Evolutionary conservation across 2,329 filamentous ascomycete genomes (phyloP), one percentile per base, ranked within the genome.

Genomic region (Hymenoscyphus repandus): DNA sequence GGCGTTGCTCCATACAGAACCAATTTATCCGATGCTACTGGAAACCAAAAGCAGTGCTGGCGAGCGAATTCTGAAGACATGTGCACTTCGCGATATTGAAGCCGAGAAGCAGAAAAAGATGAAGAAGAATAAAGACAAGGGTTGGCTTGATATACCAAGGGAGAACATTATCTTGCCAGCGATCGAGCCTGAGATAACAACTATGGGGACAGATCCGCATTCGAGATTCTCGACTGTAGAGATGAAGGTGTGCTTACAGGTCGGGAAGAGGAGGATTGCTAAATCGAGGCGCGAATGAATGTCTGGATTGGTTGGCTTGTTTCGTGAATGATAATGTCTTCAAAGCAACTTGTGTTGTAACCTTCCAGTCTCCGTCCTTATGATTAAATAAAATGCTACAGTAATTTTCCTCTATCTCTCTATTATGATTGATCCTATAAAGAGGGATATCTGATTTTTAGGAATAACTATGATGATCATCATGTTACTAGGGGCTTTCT

Each of bases 211-310:
- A 6, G 34, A 39, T 27, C 40, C 47, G 18, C 41, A 39, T 15
- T 36, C 31, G 6, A 50, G 48, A 11, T 46, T 39, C 20, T 7
- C 34, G 2, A 50, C 32, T 15, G 48, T 50, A n/a, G 33, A 40
- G 45, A 36, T 45, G 36, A 36, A 46, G 18, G 48, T 50, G 22
- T 50, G 48, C 41, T 15, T 45, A n/a, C 42, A 50, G 39, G 36
- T 48, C 34, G 27, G 17, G 1, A 48, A 18, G 33, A 22, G n/a
- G 17, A 40, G 45, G 37, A 48, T 48, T 36, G 15, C 17, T 18
- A 48, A 38, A 18, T 40, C 36, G 20, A 48, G 37, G 37, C 30
- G 37, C 13, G 17, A 17, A 9, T 42, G n/a, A 42, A 34, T 34
- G 32, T 17, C 15, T 12, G 37, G 7, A 7, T 11, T 17, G 10